Conservation (phyloP, 2,329 filamentous ascomycete genomes). For the Didymella pinodella region DNA sequence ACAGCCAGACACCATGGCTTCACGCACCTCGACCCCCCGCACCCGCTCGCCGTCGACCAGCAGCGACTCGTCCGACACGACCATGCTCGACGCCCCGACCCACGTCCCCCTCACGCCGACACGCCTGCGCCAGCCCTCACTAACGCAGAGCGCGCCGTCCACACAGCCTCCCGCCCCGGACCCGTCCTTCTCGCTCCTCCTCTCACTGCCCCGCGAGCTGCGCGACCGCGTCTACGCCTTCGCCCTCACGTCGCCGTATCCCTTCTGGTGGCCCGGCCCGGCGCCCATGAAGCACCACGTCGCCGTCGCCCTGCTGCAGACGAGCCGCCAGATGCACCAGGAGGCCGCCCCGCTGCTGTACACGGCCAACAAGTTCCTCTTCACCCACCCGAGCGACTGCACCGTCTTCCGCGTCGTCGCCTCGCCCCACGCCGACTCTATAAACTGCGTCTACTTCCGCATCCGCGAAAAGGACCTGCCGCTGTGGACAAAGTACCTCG, state of each 20-base stretch:
- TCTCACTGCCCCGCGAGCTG: constrained; percentile 49
- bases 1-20: constrained; percentile 32
- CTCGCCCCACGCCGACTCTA: constrained; percentile 37
- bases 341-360: constrained; percentile 50
- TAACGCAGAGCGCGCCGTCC: constrained; percentile 18
- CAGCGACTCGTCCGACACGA: constrained; percentile 43
- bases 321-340: constrained; percentile 41
- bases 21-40: constrained; percentile 39
- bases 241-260: constrained; percentile 41
- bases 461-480: constrained; percentile 49
- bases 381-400: constrained; percentile 51
- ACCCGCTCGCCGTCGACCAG: constrained; percentile 43
- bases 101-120: constrained; percentile 36
- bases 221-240: constrained; percentile 47
- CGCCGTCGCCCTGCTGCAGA: constrained; percentile 39
- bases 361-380: constrained; percentile 48
- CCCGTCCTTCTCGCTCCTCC: constrained; percentile 43
- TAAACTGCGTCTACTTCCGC: constrained; percentile 46
- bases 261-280: constrained; percentile 47
- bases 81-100: constrained; percentile 46
- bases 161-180: constrained; percentile 20
- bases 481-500: constrained; percentile 49
- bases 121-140: constrained; percentile 37
- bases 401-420: constrained; percentile 51
- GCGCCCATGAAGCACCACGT: constrained; percentile 33